Base-by-base conservation (phyloP, 2,329 filamentous ascomycete genomes). In the Tolypocladium inflatum region DNA sequence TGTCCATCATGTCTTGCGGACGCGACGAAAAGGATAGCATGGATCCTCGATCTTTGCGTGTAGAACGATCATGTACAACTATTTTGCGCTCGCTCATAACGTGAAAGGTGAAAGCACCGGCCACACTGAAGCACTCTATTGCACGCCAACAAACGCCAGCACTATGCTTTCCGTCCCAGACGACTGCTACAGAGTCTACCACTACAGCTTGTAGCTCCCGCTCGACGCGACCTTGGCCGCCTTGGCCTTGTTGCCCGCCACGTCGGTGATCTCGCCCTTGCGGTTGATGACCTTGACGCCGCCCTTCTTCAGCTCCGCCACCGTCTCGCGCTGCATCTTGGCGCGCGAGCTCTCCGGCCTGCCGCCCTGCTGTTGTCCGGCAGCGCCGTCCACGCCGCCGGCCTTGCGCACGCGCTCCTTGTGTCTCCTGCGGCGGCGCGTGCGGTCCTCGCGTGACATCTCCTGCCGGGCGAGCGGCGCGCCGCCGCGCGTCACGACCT, bases 281-380 rank as follows among this genome's bases (percentile, higher is more conserved):
- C 88, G 89, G 62, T 91, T 92, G 74, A 97, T 94, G 60, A 97
- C 83, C 80, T 89, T 93, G 65, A 97, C 93, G 60, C 90, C 90
- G 56, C 90, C 91, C 80, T 88, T 90, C 78, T 88, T 90, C 68
- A 93, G 76, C 58, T 87, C 83, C 2, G 83, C 83, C 57, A 90
- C 70, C 45, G 89, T 78, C 43, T 76, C 70, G 58, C 69, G 70
- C 66, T 74, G 69, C 70, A 70, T 71, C 71, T 74, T 68, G 57
- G 73, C 80, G 72, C 86, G 87, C 74, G 82, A 86, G 66, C 77
- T 78, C 63, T 77, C 75, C 1, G 30, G 4, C 48, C 2, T 9
- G 59, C 70, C 70, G 45, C 45, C 45, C 45, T 23, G 43, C 56
- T 58, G 60, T 35, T 55, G 61, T 52, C 13, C 67, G 59, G 54